These are phyloP conservation scores for Tetrahymena elliotti DNA, from an alignment of 73 alveolate genomes.

Conservation along the genomic window DNA sequence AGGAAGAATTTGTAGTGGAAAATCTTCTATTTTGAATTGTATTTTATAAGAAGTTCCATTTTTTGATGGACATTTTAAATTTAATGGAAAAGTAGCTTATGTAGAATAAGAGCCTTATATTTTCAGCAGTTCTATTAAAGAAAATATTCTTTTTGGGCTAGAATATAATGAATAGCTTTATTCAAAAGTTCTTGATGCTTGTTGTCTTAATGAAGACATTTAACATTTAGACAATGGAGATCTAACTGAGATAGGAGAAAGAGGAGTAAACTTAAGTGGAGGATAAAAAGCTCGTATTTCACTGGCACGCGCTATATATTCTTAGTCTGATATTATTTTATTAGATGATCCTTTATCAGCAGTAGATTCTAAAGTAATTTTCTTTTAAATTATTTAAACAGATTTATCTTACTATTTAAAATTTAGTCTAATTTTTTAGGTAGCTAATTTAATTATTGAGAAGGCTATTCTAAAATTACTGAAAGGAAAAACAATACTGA, in stretches of 20 bases:
- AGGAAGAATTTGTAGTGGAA: slow-evolving; percentile 61
- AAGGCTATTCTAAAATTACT: slow-evolving; percentile 39
- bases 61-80: neutral
- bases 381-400: neutral
- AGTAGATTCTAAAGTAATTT: slow-evolving; percentile 54
- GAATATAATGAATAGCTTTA: slow-evolving; percentile 48
- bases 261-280: slow-evolving; percentile 60
- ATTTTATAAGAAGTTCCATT: slow-evolving; percentile 32
- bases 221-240: slow-evolving; percentile 47
- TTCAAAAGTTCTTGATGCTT: slow-evolving; percentile 38
- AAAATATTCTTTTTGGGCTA: slow-evolving; percentile 32
- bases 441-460: slow-evolving; percentile 33
- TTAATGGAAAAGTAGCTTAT: neutral
- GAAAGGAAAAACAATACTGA: slow-evolving; percentile 46
- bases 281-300: slow-evolving; percentile 63
- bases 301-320: slow-evolving; percentile 62
- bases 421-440: neutral
- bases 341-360: slow-evolving; percentile 67
- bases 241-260: slow-evolving; percentile 60
- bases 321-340: slow-evolving; percentile 46
- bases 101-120: neutral
- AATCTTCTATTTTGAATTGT: slow-evolving; percentile 34
- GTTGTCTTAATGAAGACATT: slow-evolving; percentile 51
- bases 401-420: neutral
- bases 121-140: neutral